Evolutionary conservation across 2,329 filamentous ascomycete genomes (phyloP).

Genomic region (Fusarium graminum): DNA sequence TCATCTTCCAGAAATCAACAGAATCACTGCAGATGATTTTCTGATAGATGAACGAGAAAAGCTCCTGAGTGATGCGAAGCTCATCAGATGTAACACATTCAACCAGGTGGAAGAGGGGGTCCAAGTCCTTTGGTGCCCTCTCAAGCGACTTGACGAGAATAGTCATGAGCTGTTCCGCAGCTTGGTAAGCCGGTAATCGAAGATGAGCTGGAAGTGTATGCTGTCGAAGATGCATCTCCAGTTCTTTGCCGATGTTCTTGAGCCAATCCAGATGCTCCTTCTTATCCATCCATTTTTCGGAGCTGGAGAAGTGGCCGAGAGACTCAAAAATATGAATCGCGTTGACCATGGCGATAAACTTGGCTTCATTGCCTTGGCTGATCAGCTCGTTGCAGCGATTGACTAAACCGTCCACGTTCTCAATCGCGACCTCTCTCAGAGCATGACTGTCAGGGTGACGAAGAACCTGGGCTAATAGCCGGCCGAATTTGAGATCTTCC

Average conservation of each 20-base stretch:
- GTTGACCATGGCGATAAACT: conserved; percentile 80
- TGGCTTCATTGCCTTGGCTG: conserved; percentile 76
- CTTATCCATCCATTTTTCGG: conserved; percentile 78
- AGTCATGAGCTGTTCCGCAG: conserved; percentile 86
- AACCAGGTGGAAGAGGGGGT: conserved; percentile 86
- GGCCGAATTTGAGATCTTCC: conserved; percentile 87
- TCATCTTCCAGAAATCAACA: conserved; percentile 84
- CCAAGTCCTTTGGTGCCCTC: conserved; percentile 79
- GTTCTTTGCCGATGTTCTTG: conserved; percentile 77
- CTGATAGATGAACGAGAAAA: conserved; percentile 87
- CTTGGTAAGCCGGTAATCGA: conserved; percentile 88
- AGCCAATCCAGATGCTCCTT: conserved; percentile 72
- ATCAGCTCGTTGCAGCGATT: conserved; percentile 73
- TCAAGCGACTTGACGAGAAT: conserved; percentile 86
- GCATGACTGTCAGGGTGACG: conserved; percentile 79
- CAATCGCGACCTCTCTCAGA: conserved; percentile 79
- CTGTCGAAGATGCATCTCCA: conserved; percentile 79
- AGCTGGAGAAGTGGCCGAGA: conserved; percentile 74
- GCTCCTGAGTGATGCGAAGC: conserved; percentile 79
- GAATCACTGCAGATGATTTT: conserved; percentile 87
- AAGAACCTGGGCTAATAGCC: conserved; percentile 90
- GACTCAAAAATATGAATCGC: conserved; percentile 88
- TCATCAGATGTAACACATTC: conserved; percentile 87
- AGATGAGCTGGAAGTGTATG: conserved; percentile 79
- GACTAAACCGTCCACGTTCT: conserved; percentile 79